phyloP scores from a whole-genome alignment of 345 rosid species.

The Eucalyptus lansdowneana region DNA sequence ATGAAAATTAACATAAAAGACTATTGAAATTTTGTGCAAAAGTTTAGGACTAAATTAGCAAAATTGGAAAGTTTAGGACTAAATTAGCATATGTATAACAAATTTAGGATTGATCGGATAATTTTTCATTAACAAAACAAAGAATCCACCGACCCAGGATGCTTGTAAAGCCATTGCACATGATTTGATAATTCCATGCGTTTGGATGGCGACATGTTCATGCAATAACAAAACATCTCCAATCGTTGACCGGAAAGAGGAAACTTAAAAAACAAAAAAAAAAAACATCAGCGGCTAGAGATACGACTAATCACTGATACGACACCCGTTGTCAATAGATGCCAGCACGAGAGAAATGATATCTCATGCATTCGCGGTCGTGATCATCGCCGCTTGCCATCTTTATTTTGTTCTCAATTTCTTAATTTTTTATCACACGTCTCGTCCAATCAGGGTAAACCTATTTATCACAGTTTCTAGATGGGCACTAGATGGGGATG shows the following conservation, averaged over 20 bases:
- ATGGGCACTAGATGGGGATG: not conserved
- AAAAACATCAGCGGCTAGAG: not conserved
- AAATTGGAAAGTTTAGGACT: too few species aligned
- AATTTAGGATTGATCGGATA: not conserved
- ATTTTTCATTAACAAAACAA: not conserved
- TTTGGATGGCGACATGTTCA: not conserved
- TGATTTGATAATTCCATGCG: not conserved
- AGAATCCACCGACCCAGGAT: not conserved
- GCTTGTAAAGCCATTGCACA: not conserved
- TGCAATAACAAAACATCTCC: not conserved
- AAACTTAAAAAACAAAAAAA: too few species aligned
- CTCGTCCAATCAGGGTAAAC: not conserved
- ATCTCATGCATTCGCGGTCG: not conserved
- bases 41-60: not conserved
- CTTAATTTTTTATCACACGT: too few species aligned
- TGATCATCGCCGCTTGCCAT: not conserved
- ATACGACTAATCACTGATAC: not conserved
- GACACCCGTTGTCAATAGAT: not conserved
- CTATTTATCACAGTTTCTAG: not conserved
- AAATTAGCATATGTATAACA: accelerated
- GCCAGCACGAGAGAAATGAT: not conserved
- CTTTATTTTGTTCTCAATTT: not conserved
- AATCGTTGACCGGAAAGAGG: not conserved
- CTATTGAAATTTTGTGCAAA: not conserved
- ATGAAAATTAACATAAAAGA: accelerated